phyloP scores from a whole-genome alignment of 106 monocot species.

The Dendrobium catenatum region DNA sequence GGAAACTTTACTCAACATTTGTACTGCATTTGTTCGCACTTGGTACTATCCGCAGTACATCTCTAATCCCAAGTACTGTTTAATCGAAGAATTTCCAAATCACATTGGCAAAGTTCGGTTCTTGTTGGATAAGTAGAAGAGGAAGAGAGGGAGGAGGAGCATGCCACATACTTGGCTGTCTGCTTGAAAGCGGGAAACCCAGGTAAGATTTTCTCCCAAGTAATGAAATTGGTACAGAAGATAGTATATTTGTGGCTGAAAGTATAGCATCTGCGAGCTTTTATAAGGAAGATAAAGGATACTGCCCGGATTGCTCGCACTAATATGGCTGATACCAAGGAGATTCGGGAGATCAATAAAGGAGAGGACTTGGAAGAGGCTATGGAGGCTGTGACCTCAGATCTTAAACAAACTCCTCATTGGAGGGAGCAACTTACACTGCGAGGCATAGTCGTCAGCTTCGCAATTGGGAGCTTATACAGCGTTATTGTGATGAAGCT shows the following conservation, averaged over 20 bases:
- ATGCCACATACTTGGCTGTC: not conserved
- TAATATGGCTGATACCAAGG: not conserved
- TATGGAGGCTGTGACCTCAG: not conserved
- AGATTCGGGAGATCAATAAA: conserved; percentile 9
- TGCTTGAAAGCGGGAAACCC: too few species aligned
- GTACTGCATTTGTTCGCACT: conserved; percentile 1
- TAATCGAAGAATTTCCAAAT: too few species aligned
- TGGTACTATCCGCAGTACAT: too few species aligned
- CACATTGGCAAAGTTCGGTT: not conserved
- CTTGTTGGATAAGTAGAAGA: not conserved
- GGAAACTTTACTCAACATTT: not conserved
- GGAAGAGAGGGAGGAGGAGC: not conserved
- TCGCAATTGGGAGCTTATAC: conserved; percentile 18
- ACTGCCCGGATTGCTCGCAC: not conserved
- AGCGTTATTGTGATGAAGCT: conserved; percentile 22
- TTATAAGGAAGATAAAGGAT: not conserved
- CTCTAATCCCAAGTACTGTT: too few species aligned
- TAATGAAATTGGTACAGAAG: too few species aligned
- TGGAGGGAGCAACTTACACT: conserved; percentile 24
- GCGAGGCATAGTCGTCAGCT: conserved; percentile 16
- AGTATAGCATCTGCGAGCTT: not conserved
- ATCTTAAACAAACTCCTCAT: conserved; percentile 11
- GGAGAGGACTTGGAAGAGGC: conserved; percentile 12
- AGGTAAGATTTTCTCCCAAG: too few species aligned
- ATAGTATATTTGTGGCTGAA: too few species aligned